Conservation (phyloP, 176 grass and related monocot genomes). For the Musa beccarii region DNA sequence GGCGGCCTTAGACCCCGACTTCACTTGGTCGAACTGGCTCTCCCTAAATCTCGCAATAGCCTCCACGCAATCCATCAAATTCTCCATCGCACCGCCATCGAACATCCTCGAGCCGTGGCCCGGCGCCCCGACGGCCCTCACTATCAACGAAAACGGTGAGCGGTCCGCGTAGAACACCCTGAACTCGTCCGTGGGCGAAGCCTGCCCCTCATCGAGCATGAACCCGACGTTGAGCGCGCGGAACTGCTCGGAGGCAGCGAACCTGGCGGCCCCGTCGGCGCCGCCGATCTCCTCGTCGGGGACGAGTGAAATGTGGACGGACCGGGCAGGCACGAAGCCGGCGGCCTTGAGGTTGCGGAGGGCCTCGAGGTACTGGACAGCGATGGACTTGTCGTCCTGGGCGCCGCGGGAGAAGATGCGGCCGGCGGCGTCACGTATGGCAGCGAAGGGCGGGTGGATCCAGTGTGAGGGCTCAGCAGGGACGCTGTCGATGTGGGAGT, state of each 20-base stretch:
- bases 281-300: slow-evolving; percentile 82
- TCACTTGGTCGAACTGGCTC: slow-evolving; percentile 57
- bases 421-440: slow-evolving; percentile 41
- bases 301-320: slow-evolving; percentile 75
- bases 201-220: slow-evolving; percentile 87
- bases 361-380: slow-evolving; percentile 87
- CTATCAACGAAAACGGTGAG: slow-evolving; percentile 48
- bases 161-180: slow-evolving; percentile 83
- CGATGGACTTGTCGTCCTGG: slow-evolving; percentile 91
- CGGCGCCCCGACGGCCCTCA: slow-evolving; percentile 53
- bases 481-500: slow-evolving; percentile 87
- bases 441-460: slow-evolving; percentile 57
- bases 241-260: slow-evolving; percentile 56
- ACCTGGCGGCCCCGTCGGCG: slow-evolving; percentile 40
- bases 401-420: slow-evolving; percentile 67
- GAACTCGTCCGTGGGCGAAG: slow-evolving; percentile 58
- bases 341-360: slow-evolving; percentile 49
- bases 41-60: slow-evolving; percentile 50
- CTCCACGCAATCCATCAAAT: slow-evolving; percentile 63
- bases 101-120: slow-evolving; percentile 76
- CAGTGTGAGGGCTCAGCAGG: slow-evolving; percentile 53
- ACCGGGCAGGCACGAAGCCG: slow-evolving; percentile 50
- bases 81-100: slow-evolving; percentile 62
- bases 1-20: slow-evolving; percentile 34
- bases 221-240: slow-evolving; percentile 57